Evolutionary conservation across 1,284 basidiomycete species (phyloP).

Genomic region (Puccinia sorghi): DNA sequence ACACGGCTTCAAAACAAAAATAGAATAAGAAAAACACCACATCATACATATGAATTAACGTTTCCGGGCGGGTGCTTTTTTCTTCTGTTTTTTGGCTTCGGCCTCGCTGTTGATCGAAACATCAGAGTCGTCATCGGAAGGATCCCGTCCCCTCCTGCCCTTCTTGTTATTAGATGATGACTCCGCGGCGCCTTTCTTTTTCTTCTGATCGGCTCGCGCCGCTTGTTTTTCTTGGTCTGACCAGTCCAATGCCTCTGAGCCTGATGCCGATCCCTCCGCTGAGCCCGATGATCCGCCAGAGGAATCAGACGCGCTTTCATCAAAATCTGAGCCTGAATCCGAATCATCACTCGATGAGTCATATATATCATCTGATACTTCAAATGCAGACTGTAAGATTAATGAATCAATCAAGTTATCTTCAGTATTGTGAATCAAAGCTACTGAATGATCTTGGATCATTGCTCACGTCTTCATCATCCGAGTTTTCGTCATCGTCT

Average conservation of each 20-base stretch:
- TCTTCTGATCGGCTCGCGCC: constrained; percentile 29
- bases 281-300: constrained; percentile 22
- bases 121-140: constrained; percentile 25
- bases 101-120: constrained; percentile 46
- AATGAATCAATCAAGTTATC: not conserved
- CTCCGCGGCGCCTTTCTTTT: constrained; percentile 25
- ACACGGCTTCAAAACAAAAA: not conserved
- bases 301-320: constrained; percentile 63
- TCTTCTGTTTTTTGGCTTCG: constrained; percentile 44
- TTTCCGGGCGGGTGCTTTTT: constrained; percentile 20
- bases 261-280: constrained; percentile 12
- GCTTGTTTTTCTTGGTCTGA: constrained; percentile 47
- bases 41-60: constrained; percentile 4
- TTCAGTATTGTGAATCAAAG: not conserved
- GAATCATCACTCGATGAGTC: constrained; percentile 25
- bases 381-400: constrained; percentile 33
- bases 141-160: constrained; percentile 22
- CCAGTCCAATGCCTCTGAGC: constrained; percentile 41
- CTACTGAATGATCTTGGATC: not conserved
- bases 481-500: constrained; percentile 24
- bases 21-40: not conserved
- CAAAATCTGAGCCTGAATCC: constrained; percentile 49
- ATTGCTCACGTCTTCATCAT: constrained; percentile 39
- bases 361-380: constrained; percentile 28
- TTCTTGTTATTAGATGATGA: constrained; percentile 25